Percentiles rank a stretch among this genome's conserved stretches.
Evolutionary conservation across 352 stramenopile species (phyloP).

Genomic region (Phytophthora pistaciae): DNA sequence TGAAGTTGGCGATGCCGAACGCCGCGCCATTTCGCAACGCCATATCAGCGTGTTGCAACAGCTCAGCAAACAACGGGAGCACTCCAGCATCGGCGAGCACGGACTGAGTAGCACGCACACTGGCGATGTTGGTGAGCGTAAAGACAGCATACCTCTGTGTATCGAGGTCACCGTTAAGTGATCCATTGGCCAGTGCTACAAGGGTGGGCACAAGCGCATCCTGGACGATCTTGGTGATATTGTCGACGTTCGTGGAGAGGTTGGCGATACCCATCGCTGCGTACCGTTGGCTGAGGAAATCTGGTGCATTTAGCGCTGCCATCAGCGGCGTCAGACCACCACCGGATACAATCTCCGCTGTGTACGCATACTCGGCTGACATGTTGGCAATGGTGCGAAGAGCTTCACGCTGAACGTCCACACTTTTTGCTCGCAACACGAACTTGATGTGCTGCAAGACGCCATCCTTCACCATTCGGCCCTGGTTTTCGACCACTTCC

Average conservation of each 20-base stretch:
- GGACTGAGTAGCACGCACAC: constrained; percentile 82
- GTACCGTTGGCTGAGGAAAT: constrained; percentile 95
- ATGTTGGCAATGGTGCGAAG: constrained; percentile 96
- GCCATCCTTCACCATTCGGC: constrained; percentile 94
- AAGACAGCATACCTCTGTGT: constrained; percentile 94
- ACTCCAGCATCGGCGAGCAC: constrained; percentile 82
- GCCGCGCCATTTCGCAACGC: constrained; percentile 90
- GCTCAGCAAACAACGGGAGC: constrained; percentile 71
- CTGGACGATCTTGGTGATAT: constrained; percentile 91
- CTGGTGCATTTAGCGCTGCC: constrained; percentile 89
- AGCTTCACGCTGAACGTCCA: constrained; percentile 95
- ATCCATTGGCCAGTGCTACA: constrained; percentile 81
- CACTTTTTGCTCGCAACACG: constrained; percentile 91
- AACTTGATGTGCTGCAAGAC: constrained; percentile 97
- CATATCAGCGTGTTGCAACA: constrained; percentile 86
- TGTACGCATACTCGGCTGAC: constrained; percentile 95
- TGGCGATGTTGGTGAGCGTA: constrained; percentile 95
- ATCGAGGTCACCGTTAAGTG: constrained; percentile 90
- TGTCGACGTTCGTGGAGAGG: constrained; percentile 92
- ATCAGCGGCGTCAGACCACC: constrained; percentile 92
- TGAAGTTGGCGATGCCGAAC: constrained; percentile 95
- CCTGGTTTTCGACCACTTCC: constrained; percentile 96
- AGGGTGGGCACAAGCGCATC: constrained; percentile 92
- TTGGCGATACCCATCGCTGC: constrained; percentile 97
- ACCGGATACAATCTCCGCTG: constrained; percentile 91